A percentile compares a stretch with the other conserved stretches of the same genome.
These are phyloP conservation scores for Amaranthus cruentus DNA, from an alignment of 148 eudicot species.

Conservation along the genomic window DNA sequence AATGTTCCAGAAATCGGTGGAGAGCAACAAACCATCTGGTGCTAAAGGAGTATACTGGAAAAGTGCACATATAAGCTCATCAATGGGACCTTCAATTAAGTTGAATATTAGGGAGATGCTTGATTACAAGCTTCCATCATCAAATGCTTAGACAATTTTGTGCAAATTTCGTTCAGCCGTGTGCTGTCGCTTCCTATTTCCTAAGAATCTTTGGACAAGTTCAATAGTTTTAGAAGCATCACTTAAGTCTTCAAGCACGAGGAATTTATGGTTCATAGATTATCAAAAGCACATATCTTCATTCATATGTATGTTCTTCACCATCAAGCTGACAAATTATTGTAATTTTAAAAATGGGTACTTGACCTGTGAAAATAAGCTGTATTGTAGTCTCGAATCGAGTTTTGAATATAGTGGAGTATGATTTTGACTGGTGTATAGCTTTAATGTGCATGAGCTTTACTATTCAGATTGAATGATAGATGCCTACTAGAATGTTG, in stretches of 20 bases:
- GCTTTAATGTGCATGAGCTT: not conserved
- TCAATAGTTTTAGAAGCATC: not conserved
- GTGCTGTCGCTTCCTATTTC: constrained; percentile 20
- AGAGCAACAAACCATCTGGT: constrained; percentile 81
- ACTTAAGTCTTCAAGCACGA: not conserved
- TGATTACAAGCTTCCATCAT: constrained; percentile 50
- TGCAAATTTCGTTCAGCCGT: constrained; percentile 28
- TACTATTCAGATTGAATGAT: not conserved
- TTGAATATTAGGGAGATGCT: constrained; percentile 79
- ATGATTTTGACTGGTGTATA: constrained; percentile 15
- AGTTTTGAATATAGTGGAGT: not conserved
- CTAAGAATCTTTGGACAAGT: not conserved
- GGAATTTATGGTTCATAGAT: not conserved
- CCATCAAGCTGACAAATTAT: not conserved
- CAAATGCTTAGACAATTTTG: constrained; percentile 20
- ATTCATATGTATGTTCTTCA: not conserved
- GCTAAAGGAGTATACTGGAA: constrained; percentile 96
- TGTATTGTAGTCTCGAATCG: constrained; percentile 8
- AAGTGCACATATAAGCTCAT: constrained; percentile 87
- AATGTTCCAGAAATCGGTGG: constrained; percentile 72
- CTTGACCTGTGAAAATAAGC: not conserved
- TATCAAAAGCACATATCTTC: not conserved
- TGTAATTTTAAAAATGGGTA: constrained; percentile 13
- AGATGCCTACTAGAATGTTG: too few relatives aligned
- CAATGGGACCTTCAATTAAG: constrained; percentile 89